Evolutionary conservation across 306 rosid species (phyloP), one percentile per base, ranked within the genome.

Genomic region (Trifolium dubium): DNA sequence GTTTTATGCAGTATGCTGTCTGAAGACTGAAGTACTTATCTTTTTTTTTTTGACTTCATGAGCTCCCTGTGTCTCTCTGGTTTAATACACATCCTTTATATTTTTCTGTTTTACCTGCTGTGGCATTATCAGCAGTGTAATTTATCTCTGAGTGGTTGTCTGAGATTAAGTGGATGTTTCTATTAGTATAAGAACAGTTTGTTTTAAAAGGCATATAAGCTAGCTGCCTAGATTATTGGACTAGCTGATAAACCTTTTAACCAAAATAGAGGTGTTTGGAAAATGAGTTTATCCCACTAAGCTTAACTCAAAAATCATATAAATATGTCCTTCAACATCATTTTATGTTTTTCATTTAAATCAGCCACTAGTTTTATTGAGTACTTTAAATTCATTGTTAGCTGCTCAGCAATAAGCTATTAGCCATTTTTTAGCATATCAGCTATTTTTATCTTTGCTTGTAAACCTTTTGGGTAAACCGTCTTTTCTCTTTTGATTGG

Each of bases 401-500:
- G 51, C n/a, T 13, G 13, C 51, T 46, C 2, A 13, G 51, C 17
- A 4, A 46, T 46, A 37, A 37, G 41, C 41, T 37, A 37, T 37
- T 37, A 37, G 41, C 41, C 8, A 43, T 43, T 43, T 43, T 12
- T 4, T 43, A 10, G 14, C 12, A 10, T 43, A 10, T 43, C 49
- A 10, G 1, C 13, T 10, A 10, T 41, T 10, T 34, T 17, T 11
- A 31, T 44, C 31, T 65, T 54, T 54, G 32, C n/a, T 30, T 6
- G 67, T 32, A 3, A 12, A 66, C 30, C 58, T 19, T 59, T 50
- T 63, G 13, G 13, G 47, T 41, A 0, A 41, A 41, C 6, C 12
- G 58, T 43, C 47, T 35, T 59, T 49, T 63, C 63, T 43, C 47
- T 35, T 59, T 49, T 63, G 71, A 47, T 44, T 12, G 51, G 51